Evolutionary conservation across 345 rosid genomes (phyloP), one percentile per base, ranked within the genome.

Genomic region (Linum tenue): DNA sequence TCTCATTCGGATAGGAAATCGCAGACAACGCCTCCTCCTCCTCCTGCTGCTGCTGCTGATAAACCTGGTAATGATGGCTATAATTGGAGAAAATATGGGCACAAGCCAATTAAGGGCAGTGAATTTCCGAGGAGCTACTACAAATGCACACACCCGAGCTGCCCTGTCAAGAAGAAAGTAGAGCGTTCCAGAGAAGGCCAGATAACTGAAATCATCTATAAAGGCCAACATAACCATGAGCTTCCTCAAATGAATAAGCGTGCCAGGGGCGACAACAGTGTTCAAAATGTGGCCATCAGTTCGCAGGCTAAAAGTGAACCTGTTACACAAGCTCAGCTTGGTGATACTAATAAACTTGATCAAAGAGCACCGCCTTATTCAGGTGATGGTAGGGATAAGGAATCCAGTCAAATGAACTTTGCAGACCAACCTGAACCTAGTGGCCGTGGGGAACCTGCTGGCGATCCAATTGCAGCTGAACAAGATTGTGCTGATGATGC

Each of bases 101-200:
- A 94, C 80, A 94, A 90, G 81, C 97, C 95, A 37, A 91, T 90
- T 39, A 90, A 94, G 80, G 95, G 97, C 64, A 85, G 92, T 63
- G 96, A 87, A 74, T 90, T 79, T 80, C 97, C 99, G 5, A 76
- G 99, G 77, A 94, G 99, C 81, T 90, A 94, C 81, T 94, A 94
- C 77, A 94, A 87, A 71, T 94, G 99, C 66, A 94, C 96, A 8
- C 80, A 88, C 75, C 76, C 53, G 56, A 82, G 76, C 57, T 94
- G 99, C 75, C 86, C 88, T 0, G 95, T 90, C n/a, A 94, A 82
- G 80, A 94, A 90, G 83, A 85, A 85, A 81, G 92, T 94, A 7
- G 99, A 94, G 77, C 91, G 96, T 22, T 84, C 95, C 10, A 85
- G 84, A 7, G 85, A 84, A 59, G 99, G 97, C 57, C 96, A 84